Percentiles rank a stretch among this genome's conserved stretches.
Evolutionary conservation across 75 land plant genomes (phyloP).

Genomic region (Isoetes taiwanensis): DNA sequence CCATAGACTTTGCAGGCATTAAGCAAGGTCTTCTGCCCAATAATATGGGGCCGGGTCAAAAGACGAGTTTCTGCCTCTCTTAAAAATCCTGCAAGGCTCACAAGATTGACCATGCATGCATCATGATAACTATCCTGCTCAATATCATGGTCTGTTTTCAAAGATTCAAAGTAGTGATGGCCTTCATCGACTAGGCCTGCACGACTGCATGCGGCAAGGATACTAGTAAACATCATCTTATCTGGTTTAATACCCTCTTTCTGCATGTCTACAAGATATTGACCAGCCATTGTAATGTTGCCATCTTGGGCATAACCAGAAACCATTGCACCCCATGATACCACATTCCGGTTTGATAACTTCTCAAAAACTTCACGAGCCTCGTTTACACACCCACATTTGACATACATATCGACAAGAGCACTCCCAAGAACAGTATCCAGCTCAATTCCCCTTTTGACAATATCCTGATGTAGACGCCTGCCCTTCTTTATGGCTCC

Average conservation of each 20-base stretch:
- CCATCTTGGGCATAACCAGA: conserved; percentile 55
- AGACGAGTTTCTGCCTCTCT: conserved; percentile 39
- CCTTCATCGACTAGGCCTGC: conserved; percentile 32
- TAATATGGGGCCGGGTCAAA: conserved; percentile 22
- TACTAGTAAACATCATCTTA: conserved; percentile 27
- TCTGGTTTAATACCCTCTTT: conserved; percentile 26
- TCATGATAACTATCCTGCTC: conserved; percentile 24
- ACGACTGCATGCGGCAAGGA: conserved; percentile 45
- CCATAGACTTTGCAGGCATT: conserved; percentile 38
- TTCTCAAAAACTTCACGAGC: conserved; percentile 36
- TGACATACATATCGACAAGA: conserved; percentile 44
- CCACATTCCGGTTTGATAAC: conserved; percentile 24
- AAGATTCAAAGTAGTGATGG: conserved; percentile 15
- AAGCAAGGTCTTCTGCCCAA: conserved; percentile 39
- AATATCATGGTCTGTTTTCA: conserved; percentile 1
- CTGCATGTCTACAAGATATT: conserved; percentile 25
- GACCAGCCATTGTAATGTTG: conserved; percentile 18
- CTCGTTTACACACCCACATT: conserved; percentile 28
- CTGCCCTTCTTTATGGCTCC: conserved; percentile 30
- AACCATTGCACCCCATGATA: conserved; percentile 61
- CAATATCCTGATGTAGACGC: conserved; percentile 26
- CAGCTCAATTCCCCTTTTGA: conserved; percentile 29
- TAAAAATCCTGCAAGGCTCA: conserved; percentile 29
- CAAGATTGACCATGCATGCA: conserved; percentile 27
- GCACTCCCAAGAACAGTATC: conserved; percentile 30